Evolutionary conservation across 73 alveolate genomes (phyloP).

Genomic region (Paramecium caudatum): DNA sequence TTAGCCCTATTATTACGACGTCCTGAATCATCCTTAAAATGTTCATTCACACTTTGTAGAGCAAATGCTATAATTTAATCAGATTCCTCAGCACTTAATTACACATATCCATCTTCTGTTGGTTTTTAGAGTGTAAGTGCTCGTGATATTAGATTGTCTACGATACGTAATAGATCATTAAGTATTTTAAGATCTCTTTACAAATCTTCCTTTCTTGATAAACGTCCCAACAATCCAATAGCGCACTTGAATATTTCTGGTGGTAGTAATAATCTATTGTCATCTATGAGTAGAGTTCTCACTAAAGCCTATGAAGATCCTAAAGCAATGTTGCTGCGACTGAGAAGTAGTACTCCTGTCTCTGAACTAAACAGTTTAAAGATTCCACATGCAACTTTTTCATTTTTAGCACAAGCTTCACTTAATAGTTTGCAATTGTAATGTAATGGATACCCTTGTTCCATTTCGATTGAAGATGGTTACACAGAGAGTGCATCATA

Average conservation of each 20-base stretch:
- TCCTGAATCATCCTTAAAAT: constrained; percentile 42
- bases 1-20: constrained; percentile 43
- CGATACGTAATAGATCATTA: constrained; percentile 9
- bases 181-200: constrained; percentile 35
- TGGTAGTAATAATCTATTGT: not conserved
- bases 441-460: constrained; percentile 4
- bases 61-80: constrained; percentile 12
- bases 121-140: constrained; percentile 2
- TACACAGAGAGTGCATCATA: constrained; percentile 41
- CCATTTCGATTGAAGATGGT: constrained; percentile 28
- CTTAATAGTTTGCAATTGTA: not conserved
- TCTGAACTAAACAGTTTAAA: constrained; percentile 25
- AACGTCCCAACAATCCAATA: constrained; percentile 31
- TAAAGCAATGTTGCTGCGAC: constrained; percentile 17
- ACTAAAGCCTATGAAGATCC: constrained; percentile 42
- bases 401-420: constrained; percentile 6
- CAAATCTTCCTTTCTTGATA: constrained; percentile 36
- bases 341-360: constrained; percentile 21
- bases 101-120: not conserved
- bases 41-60: constrained; percentile 1
- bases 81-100: not conserved
- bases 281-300: not conserved
- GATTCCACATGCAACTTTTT: constrained; percentile 27
- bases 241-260: constrained; percentile 27
- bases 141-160: not conserved